Evolutionary conservation across 2,329 filamentous ascomycete species (phyloP).

Genomic region (Curvularia spicifera): DNA sequence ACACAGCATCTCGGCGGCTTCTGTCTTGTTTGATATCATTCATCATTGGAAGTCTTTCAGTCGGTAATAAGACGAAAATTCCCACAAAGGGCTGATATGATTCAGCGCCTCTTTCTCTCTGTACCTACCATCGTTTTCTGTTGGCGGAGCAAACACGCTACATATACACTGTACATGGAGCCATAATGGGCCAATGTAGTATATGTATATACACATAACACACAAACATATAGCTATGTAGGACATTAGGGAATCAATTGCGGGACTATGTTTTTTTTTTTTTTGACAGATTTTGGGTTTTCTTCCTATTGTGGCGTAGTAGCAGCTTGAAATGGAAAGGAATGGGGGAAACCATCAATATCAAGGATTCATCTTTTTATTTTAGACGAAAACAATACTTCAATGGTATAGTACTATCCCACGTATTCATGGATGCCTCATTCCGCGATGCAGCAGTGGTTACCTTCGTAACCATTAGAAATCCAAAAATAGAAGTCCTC

Average conservation of each 20-base stretch:
- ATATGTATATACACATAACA: not conserved
- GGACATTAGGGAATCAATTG: not conserved
- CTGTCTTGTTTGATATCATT: not conserved
- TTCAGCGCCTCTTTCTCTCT: not conserved
- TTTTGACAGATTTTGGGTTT: not conserved
- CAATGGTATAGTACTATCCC: too few relatives aligned
- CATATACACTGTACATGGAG: not conserved
- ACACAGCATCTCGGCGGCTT: conserved; percentile 1
- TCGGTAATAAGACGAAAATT: not conserved
- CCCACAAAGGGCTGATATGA: not conserved
- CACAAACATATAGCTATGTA: not conserved
- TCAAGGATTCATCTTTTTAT: not conserved
- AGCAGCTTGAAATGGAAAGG: not conserved
- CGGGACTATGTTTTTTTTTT: not conserved
- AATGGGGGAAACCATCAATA: not conserved
- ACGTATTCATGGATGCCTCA: too few relatives aligned
- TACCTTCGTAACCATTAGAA: too few relatives aligned
- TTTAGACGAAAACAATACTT: too few relatives aligned
- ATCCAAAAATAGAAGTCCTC: too few relatives aligned
- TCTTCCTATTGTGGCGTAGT: not conserved
- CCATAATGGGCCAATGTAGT: not conserved
- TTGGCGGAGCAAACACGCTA: not conserved
- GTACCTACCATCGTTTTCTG: not conserved
- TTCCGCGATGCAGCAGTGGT: too few relatives aligned
- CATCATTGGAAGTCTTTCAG: not conserved